Conservation (phyloP, 768 basidiomycete genomes). For the Lactarius evosmus region DNA sequence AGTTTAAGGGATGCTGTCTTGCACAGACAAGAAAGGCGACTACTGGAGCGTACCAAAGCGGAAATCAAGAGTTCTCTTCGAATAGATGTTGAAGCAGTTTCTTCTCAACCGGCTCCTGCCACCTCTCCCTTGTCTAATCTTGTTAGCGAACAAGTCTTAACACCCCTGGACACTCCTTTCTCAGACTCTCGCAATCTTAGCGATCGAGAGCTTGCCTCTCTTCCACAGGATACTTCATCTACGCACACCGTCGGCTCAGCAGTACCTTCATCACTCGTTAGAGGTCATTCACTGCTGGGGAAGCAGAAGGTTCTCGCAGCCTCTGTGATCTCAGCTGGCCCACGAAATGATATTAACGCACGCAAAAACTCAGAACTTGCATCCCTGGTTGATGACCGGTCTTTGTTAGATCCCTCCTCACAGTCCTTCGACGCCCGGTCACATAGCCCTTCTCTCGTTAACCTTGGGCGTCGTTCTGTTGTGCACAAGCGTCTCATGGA, state of each 20-base stretch:
- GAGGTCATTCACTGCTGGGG: too few species aligned
- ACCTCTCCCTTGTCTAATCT: background rate
- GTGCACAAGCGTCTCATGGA: constrained; percentile 66
- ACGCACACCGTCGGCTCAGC: background rate
- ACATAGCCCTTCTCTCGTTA: constrained; percentile 58
- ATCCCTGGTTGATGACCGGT: background rate
- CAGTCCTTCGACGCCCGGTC: constrained; percentile 34
- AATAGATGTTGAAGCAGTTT: constrained; percentile 24
- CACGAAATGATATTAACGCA: background rate
- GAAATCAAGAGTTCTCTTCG: constrained; percentile 23
- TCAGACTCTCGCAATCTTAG: background rate
- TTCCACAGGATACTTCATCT: background rate
- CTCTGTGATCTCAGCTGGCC: background rate
- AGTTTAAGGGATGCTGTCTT: constrained; percentile 56
- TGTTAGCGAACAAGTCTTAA: background rate
- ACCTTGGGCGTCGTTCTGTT: constrained; percentile 58
- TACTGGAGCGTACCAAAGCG: constrained; percentile 26
- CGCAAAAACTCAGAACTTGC: background rate
- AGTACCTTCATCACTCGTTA: background rate
- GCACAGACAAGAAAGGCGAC: constrained; percentile 35
- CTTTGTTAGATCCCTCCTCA: constrained; percentile 17
- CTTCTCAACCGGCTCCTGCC: background rate
- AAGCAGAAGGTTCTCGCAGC: background rate
- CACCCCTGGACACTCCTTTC: background rate
- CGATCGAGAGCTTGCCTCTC: background rate